Conservation (phyloP, 257 asterid species). For the Lithospermum erythrorhizon region DNA sequence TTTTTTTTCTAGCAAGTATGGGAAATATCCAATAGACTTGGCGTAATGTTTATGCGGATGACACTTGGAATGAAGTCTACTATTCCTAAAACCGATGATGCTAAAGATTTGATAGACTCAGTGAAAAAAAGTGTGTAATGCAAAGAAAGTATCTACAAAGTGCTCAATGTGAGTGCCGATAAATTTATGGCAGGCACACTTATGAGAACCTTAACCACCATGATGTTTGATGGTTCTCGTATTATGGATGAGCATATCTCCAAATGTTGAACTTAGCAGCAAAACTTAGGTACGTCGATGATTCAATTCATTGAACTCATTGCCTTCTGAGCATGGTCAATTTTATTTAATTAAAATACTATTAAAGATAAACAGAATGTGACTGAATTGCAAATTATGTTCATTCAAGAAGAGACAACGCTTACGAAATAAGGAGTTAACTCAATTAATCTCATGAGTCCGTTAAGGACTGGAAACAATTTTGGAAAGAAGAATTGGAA, state of each 20-base stretch:
- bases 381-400: not conserved
- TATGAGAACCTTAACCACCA: not conserved
- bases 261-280: conserved; percentile 9
- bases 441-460: no score
- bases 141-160: no score
- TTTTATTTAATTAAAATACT: not conserved
- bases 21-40: not conserved
- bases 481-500: no score
- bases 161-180: no score
- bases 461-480: no score
- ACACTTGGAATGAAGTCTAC: not conserved
- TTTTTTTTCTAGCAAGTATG: no score
- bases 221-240: conserved; percentile 10
- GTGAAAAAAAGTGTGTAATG: no score
- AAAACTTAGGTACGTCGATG: not conserved
- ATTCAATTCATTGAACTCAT: not conserved
- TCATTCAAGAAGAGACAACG: not conserved
- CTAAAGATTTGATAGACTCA: not conserved
- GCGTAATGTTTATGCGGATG: not conserved
- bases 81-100: not conserved
- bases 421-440: not conserved
- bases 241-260: conserved; percentile 8
- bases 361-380: not conserved
- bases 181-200: no score
- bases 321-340: not conserved